Conservation (phyloP, 768 basidiomycete species). For the Russula brevipes region DNA sequence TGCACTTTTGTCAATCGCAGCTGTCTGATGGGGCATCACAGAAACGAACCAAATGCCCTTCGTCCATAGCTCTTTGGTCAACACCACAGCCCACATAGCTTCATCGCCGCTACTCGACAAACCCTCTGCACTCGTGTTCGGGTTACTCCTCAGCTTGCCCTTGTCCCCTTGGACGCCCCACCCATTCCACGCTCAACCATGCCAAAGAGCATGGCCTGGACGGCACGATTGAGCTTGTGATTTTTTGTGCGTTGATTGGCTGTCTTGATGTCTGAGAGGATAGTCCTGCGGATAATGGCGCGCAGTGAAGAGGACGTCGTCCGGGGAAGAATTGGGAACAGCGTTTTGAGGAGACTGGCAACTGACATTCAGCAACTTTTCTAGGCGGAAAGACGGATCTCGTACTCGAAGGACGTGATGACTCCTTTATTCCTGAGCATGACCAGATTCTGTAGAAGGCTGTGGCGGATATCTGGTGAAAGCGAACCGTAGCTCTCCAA, state of each 20-base stretch:
- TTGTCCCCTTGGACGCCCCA: slow-evolving; percentile 79
- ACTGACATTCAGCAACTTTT: neutral
- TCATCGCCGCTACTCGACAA: slow-evolving; percentile 60
- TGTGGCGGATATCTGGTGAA: slow-evolving; percentile 75
- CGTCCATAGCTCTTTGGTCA: slow-evolving; percentile 91
- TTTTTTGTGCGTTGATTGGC: slow-evolving; percentile 87
- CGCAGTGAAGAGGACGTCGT: slow-evolving; percentile 84
- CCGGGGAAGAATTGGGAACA: slow-evolving; percentile 95
- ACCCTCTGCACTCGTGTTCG: slow-evolving; percentile 37
- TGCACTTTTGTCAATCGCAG: slow-evolving; percentile 29
- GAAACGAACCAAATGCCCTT: slow-evolving; percentile 75
- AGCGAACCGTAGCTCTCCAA: slow-evolving; percentile 72
- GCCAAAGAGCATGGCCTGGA: slow-evolving; percentile 91
- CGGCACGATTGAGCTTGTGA: slow-evolving; percentile 92
- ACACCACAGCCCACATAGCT: slow-evolving; percentile 94
- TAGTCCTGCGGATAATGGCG: slow-evolving; percentile 84
- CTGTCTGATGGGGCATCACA: neutral
- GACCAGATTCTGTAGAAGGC: slow-evolving; percentile 85
- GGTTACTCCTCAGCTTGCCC: slow-evolving; percentile 55
- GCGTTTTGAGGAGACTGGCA: slow-evolving; percentile 72
- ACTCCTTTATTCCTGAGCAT: slow-evolving; percentile 91
- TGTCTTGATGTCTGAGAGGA: slow-evolving; percentile 86
- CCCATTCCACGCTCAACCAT: slow-evolving; percentile 95
- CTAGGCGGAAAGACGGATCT: neutral
- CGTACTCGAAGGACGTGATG: slow-evolving; percentile 88